A percentile compares a stretch with the other conserved stretches of the same genome.
These are phyloP conservation scores for Backusella circina DNA, from an alignment of 192 early-diverging fungal genomes.

Conservation along the genomic window DNA sequence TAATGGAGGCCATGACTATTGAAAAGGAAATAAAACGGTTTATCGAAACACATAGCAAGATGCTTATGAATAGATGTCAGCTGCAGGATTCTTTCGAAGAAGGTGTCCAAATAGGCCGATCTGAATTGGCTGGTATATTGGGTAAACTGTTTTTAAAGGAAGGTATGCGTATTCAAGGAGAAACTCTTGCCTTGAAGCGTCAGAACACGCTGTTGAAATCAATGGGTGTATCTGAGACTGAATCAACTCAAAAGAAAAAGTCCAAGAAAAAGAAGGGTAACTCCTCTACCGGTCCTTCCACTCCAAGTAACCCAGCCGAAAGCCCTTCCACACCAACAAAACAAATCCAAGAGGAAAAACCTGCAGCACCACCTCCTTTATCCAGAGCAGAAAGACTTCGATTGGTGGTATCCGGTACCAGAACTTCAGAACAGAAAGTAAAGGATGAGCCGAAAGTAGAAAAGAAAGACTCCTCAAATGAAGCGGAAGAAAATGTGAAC, in stretches of 20 bases:
- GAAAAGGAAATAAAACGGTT: constrained; percentile 47
- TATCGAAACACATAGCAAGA: constrained; percentile 55
- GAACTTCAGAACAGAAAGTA: not conserved
- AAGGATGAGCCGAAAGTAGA: not conserved
- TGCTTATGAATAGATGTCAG: constrained; percentile 49
- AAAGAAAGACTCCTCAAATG: not conserved
- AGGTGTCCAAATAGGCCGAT: constrained; percentile 64
- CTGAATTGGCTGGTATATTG: constrained; percentile 66
- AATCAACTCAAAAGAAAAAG: constrained; percentile 10
- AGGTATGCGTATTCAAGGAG: constrained; percentile 65
- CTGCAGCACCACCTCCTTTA: not conserved
- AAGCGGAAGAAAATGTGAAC: not conserved
- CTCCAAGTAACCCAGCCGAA: too few relatives aligned
- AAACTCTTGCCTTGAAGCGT: constrained; percentile 48
- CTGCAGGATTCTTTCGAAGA: constrained; percentile 67
- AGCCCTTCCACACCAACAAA: not conserved
- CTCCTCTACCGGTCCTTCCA: not conserved
- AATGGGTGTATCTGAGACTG: constrained; percentile 37
- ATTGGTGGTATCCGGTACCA: not conserved
- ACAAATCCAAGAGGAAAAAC: not conserved
- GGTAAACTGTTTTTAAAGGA: constrained; percentile 74
- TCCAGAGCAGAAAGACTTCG: not conserved
- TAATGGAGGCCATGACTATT: constrained; percentile 58
- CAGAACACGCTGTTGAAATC: constrained; percentile 51
- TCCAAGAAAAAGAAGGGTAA: constrained; percentile 29